Base-by-base conservation (phyloP, 257 asterid species). In the Anisodus acutangulus region DNA sequence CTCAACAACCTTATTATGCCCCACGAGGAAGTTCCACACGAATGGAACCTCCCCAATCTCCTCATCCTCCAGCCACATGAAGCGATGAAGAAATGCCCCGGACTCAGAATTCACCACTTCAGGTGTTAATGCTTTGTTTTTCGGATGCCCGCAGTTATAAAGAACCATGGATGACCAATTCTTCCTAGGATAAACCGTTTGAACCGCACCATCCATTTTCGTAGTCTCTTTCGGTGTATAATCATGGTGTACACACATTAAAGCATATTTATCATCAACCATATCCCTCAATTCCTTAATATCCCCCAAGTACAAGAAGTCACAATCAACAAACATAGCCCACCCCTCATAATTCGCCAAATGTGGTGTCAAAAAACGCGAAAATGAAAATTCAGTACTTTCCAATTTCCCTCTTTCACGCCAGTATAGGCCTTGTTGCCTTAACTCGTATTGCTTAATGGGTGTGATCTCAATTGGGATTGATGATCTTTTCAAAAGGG, bases 131-230 rank as follows among this genome's bases (percentile, higher is more conserved):
- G 47, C 69, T 83, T 78, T 85, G 58, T 93, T 95, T 85, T 95
- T 95, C 0, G 91, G 91, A 76, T 94, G 94, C 39, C 94, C 95
- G 53, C 97, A 95, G 71, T 95, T 95, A 87, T 95, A 95, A 31
- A 95, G 63, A 72, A 95, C 98, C 98, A 95, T 94, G 2, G 98
- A 93, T 43, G 98, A 95, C 98, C 98, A 95, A 80, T 95, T 95
- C 97, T 95, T 95, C 88, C 97, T 87, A 2, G 97, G 98, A 87
- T 93, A 95, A 58, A 94, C 85, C 0, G 97, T 93, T 15, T 93
- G 98, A 26, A 94, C 93, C 0, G 95, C 98, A 2, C 98, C 98
- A 59, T 95, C 97, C 97, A 95, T 95, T 70, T 95, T 95, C 1
- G 97, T 93, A 0, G 95, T 94, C 81, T 95, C 98, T 39, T 93